phyloP scores from a whole-genome alignment of 805 yeast genomes.

The Yarrowia sp. region DNA sequence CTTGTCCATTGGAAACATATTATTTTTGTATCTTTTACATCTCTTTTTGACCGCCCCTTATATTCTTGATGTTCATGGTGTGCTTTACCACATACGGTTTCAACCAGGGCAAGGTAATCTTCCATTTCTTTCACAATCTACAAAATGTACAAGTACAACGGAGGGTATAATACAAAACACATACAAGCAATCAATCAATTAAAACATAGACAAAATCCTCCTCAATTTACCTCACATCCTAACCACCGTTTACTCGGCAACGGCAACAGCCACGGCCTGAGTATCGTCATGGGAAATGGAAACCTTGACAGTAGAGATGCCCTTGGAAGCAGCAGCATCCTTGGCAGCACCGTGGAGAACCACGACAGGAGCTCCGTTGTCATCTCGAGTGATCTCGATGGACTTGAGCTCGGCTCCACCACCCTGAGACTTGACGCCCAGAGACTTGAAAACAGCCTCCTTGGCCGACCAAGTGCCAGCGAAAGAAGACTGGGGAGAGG shows the following conservation, averaged over 20 bases:
- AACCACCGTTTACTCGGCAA: slow-evolving; percentile 38
- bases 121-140: no score
- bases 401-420: slow-evolving; percentile 93
- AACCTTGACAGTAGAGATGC: slow-evolving; percentile 69
- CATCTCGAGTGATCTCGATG: slow-evolving; percentile 72
- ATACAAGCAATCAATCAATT: background rate
- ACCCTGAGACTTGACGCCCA: slow-evolving; percentile 84
- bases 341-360: slow-evolving; percentile 71
- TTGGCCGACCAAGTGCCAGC: slow-evolving; percentile 99
- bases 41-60: no score
- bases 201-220: slow-evolving; percentile 1
- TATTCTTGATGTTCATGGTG: no score
- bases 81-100: no score
- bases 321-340: slow-evolving; percentile 65
- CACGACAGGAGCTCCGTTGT: slow-evolving; percentile 81
- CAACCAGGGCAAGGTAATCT: no score
- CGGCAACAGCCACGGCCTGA: slow-evolving; percentile 97
- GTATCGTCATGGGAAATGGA: slow-evolving; percentile 95
- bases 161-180: no score
- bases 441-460: slow-evolving; percentile 96
- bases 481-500: slow-evolving; percentile 81
- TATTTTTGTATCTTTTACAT: no score
- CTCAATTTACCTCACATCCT: background rate
- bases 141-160: no score
- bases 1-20: no score